These are phyloP conservation scores for Solanum raphanifolium DNA, from an alignment of 257 asterid species.

Conservation along the genomic window DNA sequence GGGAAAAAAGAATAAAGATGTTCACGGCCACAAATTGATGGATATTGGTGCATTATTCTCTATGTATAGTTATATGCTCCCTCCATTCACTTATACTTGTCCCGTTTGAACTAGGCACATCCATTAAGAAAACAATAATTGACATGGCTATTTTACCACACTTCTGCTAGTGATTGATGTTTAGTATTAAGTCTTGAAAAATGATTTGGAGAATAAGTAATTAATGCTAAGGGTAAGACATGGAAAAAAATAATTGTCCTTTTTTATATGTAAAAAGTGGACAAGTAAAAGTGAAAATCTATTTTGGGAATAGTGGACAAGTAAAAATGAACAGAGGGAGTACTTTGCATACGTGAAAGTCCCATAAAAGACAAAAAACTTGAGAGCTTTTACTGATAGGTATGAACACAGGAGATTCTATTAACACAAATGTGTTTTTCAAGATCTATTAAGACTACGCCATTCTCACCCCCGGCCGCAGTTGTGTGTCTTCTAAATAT, in stretches of 20 bases:
- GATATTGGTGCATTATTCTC: not conserved
- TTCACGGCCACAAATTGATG: not conserved
- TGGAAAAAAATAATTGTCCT: not conserved
- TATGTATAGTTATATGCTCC: not conserved
- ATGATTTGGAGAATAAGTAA: not conserved
- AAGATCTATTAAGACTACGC: not conserved
- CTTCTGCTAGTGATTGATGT: not conserved
- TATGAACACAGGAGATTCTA: not conserved
- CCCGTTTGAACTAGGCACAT: not conserved
- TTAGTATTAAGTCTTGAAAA: not conserved
- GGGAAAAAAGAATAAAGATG: not conserved
- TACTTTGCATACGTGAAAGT: not conserved
- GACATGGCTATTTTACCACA: not conserved
- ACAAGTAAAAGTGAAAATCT: not conserved
- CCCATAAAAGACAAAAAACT: not conserved
- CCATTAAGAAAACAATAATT: not conserved
- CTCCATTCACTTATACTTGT: not conserved
- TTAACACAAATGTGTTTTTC: not conserved
- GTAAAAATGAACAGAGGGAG: not conserved
- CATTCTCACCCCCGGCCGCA: not conserved
- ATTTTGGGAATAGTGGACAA: not conserved
- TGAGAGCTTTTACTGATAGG: not conserved
- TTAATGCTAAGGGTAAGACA: not conserved
- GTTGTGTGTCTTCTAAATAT: not conserved
- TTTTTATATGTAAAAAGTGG: not conserved